Evolutionary conservation across 495 filamentous ascomycete genomes (phyloP).

Genomic region (Aspergillus cavernicola): DNA sequence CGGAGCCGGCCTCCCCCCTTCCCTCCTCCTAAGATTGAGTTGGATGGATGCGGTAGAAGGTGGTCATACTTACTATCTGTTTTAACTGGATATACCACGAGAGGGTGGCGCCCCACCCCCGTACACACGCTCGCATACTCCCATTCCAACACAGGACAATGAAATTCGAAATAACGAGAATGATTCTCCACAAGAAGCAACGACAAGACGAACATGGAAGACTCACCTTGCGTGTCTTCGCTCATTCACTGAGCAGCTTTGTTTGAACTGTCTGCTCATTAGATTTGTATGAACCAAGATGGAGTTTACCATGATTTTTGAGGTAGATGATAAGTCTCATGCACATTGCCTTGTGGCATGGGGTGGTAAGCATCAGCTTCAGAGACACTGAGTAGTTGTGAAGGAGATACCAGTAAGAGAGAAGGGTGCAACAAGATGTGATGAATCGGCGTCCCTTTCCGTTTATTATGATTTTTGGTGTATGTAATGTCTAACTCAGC

Average conservation of each 20-base stretch:
- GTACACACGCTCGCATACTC: conserved; percentile 4
- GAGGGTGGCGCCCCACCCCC: not conserved
- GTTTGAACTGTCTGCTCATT: conserved; percentile 4
- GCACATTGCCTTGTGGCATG: conserved; percentile 19
- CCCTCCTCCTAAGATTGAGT: conserved; percentile 1
- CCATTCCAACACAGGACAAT: conserved; percentile 3
- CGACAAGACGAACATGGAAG: not conserved
- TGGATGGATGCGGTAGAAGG: conserved; percentile 16
- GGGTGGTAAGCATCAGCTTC: conserved; percentile 4
- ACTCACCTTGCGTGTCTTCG: not conserved
- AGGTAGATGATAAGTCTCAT: conserved; percentile 16
- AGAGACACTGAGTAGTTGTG: not conserved
- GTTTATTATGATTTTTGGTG: not conserved
- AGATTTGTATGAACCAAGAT: conserved; percentile 16
- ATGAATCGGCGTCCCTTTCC: too few species aligned
- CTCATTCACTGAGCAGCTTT: not conserved
- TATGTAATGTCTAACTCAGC: not conserved
- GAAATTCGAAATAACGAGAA: conserved; percentile 1
- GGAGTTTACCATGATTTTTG: conserved; percentile 2
- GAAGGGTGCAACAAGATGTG: too few species aligned
- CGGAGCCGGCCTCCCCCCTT: conserved; percentile 14
- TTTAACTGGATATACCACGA: conserved; percentile 18
- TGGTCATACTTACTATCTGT: conserved; percentile 5
- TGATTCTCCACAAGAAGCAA: not conserved
- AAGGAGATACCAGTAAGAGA: not conserved